These are phyloP conservation scores for Lablab purpureus DNA, from an alignment of 306 rosid genomes.

Conservation along the genomic window DNA sequence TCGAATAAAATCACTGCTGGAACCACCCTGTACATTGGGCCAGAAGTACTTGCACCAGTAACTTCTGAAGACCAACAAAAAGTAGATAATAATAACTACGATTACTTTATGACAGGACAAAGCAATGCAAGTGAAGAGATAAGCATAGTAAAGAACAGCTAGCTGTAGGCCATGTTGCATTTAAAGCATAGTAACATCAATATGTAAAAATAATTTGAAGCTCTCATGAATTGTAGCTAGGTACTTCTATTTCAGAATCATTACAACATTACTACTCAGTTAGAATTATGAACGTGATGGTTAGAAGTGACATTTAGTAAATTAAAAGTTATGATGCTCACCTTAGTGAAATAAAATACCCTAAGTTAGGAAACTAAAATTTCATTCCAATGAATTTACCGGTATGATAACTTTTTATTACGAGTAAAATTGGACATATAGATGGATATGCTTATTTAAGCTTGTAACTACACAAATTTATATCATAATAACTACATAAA, in stretches of 20 bases:
- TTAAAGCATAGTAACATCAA: slow-evolving; percentile 9
- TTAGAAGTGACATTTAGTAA: no score
- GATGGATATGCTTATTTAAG: no score
- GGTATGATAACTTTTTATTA: no score
- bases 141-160: slow-evolving; percentile 38
- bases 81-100: slow-evolving; percentile 46
- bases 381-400: no score
- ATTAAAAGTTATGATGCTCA: no score
- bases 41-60: slow-evolving; percentile 13
- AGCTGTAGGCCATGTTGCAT: slow-evolving; percentile 39
- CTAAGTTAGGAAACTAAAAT: no score
- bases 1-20: background rate
- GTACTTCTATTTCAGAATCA: background rate
- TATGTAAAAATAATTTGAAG: slow-evolving; percentile 2
- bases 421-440: no score
- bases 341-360: no score
- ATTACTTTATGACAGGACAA: slow-evolving; percentile 28
- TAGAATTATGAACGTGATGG: background rate
- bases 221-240: background rate
- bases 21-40: slow-evolving; percentile 23
- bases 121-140: background rate
- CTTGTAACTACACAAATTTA: no score
- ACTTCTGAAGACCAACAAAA: slow-evolving; percentile 23
- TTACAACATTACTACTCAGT: background rate
- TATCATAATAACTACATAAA: no score